A percentile compares a stretch with the other conserved stretches of the same genome.
phyloP scores from a whole-genome alignment of 2,329 filamentous ascomycete genomes.

The Claviceps paspali region DNA sequence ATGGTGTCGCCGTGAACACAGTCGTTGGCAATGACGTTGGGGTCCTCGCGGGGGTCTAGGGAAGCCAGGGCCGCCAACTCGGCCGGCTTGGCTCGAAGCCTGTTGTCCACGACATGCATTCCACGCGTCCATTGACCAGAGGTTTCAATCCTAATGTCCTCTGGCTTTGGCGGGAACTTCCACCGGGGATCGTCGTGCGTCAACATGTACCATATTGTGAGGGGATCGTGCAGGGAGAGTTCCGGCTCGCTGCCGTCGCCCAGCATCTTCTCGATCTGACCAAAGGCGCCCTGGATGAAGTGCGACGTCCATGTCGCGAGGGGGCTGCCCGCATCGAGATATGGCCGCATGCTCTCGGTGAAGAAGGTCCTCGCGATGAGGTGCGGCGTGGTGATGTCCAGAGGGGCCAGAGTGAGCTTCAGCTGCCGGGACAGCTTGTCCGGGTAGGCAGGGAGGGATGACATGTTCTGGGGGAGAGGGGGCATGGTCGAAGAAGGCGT shows the following conservation, averaged over 20 bases:
- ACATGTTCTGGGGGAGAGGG: conserved; percentile 36
- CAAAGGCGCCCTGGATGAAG: conserved; percentile 57
- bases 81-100: conserved; percentile 40
- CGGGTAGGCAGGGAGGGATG: conserved; percentile 46
- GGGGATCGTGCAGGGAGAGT: conserved; percentile 59
- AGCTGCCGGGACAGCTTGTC: conserved; percentile 44
- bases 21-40: conserved; percentile 24
- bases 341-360: conserved; percentile 34
- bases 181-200: conserved; percentile 43
- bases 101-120: conserved; percentile 72
- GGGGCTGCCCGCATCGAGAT: conserved; percentile 49
- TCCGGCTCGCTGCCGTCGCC: conserved; percentile 41
- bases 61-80: conserved; percentile 25
- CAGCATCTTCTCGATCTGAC: conserved; percentile 49
- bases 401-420: conserved; percentile 55
- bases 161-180: conserved; percentile 40
- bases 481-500: conserved; percentile 71
- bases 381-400: conserved; percentile 64
- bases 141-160: conserved; percentile 85
- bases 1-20: conserved; percentile 53
- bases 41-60: conserved; percentile 24
- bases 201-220: conserved; percentile 67
- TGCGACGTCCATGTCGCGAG: conserved; percentile 58
- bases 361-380: conserved; percentile 48
- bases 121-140: conserved; percentile 88